phyloP scores from a whole-genome alignment of 495 filamentous ascomycete species.

The Collariella sp. region DNA sequence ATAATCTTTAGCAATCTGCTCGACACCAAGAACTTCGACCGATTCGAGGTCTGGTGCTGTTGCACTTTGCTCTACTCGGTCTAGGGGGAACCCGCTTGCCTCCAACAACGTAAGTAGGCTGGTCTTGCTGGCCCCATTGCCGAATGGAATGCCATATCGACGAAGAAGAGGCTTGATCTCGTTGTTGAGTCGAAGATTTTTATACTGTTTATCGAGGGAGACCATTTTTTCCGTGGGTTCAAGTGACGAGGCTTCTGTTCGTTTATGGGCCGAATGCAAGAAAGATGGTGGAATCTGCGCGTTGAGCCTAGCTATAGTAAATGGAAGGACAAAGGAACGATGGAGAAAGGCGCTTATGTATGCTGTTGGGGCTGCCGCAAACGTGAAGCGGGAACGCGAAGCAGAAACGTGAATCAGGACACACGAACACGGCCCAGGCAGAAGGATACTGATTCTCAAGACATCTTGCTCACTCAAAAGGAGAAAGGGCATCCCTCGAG shows the following conservation, averaged over 20 bases:
- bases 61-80: not conserved
- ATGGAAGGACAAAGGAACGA: not conserved
- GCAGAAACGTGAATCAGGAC: not conserved
- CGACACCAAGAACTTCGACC: not conserved
- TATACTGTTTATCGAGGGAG: not conserved
- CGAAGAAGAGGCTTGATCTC: conserved; percentile 1
- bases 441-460: not conserved
- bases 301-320: not conserved
- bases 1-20: conserved; percentile 2
- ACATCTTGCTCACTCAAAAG: conserved; percentile 2
- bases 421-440: not conserved
- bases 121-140: not conserved
- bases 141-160: conserved; percentile 1
- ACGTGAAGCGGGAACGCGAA: not conserved
- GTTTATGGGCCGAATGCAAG: conserved; percentile 1
- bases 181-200: conserved; percentile 1
- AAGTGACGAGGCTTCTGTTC: not conserved
- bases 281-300: conserved; percentile 1
- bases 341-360: not conserved
- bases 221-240: not conserved
- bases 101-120: not conserved
- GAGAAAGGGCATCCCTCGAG: not conserved
- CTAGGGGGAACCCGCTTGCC: not conserved
- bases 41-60: not conserved
- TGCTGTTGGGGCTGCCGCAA: conserved; percentile 1